These are phyloP conservation scores for Fagus crenata DNA, from an alignment of 306 rosid genomes.

Conservation along the genomic window DNA sequence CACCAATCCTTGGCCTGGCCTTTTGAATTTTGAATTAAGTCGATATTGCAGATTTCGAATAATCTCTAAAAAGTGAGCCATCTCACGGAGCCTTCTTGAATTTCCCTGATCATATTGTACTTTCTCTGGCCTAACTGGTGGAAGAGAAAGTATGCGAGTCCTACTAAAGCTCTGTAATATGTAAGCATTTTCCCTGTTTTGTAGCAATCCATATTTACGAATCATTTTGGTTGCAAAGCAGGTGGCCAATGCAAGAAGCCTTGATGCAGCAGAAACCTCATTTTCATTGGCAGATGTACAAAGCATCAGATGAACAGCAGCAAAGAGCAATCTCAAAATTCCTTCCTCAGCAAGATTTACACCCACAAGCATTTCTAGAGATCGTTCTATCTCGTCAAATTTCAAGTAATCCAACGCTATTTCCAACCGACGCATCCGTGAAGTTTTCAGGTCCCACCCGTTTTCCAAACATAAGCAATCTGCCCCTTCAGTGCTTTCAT, in stretches of 20 bases:
- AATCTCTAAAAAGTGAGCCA: slow-evolving; percentile 91
- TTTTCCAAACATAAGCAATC: slow-evolving; percentile 79
- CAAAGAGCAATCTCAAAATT: slow-evolving; percentile 79
- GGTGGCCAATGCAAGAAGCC: slow-evolving; percentile 86
- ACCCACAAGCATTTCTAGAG: slow-evolving; percentile 89
- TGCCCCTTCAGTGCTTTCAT: slow-evolving; percentile 75
- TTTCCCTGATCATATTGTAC: slow-evolving; percentile 48
- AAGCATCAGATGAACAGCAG: slow-evolving; percentile 79
- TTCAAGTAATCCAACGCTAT: slow-evolving; percentile 83
- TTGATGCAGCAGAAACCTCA: slow-evolving; percentile 86
- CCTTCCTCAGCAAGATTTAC: slow-evolving; percentile 90
- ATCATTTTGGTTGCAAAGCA: slow-evolving; percentile 86
- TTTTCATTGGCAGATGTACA: slow-evolving; percentile 68
- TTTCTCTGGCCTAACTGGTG: slow-evolving; percentile 47
- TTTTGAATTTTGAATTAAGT: slow-evolving; percentile 68
- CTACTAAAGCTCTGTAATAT: slow-evolving; percentile 36
- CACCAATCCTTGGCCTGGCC: slow-evolving; percentile 68
- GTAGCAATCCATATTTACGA: slow-evolving; percentile 70
- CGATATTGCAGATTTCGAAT: slow-evolving; percentile 76
- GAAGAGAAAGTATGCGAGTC: slow-evolving; percentile 53
- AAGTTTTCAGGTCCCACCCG: slow-evolving; percentile 85
- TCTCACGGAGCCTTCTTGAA: slow-evolving; percentile 70
- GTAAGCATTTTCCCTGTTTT: slow-evolving; percentile 45
- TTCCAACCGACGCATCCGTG: slow-evolving; percentile 76
- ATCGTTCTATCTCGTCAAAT: slow-evolving; percentile 79